These are phyloP conservation scores for Podospora didyma DNA, from an alignment of 495 filamentous ascomycete genomes.

Conservation along the genomic window DNA sequence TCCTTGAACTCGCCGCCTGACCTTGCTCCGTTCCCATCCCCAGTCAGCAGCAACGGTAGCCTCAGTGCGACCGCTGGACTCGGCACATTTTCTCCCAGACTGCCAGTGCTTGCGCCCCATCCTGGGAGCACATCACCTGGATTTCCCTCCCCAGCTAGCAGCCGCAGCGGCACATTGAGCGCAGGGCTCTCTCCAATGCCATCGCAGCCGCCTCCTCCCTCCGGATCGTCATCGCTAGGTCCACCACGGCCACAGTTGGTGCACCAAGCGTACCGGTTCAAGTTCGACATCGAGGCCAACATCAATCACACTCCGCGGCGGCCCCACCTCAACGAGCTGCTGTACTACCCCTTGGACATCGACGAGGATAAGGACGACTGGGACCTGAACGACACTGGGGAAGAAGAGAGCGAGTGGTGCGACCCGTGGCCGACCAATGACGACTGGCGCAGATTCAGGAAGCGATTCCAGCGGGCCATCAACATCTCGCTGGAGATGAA, in stretches of 20 bases:
- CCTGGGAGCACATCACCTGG: not conserved
- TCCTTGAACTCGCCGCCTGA: not conserved
- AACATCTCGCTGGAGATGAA: slow-evolving; percentile 23
- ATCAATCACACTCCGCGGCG: slow-evolving; percentile 42
- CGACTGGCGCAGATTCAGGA: slow-evolving; percentile 35
- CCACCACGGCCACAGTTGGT: slow-evolving; percentile 21
- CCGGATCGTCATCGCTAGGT: not conserved
- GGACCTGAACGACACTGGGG: slow-evolving; percentile 16
- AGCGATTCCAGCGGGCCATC: slow-evolving; percentile 31
- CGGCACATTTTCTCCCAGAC: not conserved
- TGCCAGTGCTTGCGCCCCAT: not conserved
- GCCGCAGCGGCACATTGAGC: not conserved
- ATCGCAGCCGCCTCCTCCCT: not conserved
- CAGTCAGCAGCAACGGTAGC: slow-evolving; percentile 1
- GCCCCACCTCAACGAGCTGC: slow-evolving; percentile 40
- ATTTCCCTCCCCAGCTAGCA: not conserved
- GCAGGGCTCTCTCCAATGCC: slow-evolving; percentile 7
- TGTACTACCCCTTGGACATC: slow-evolving; percentile 38
- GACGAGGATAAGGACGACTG: slow-evolving; percentile 31
- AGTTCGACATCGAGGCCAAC: slow-evolving; percentile 46
- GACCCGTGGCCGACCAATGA: slow-evolving; percentile 39
- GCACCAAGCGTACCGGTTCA: slow-evolving; percentile 48
- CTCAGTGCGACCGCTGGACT: not conserved
- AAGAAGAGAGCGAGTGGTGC: slow-evolving; percentile 31
- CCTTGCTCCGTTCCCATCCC: not conserved